phyloP scores from a whole-genome alignment of 2,329 filamentous ascomycete species.

The Leptosphaerulina australis region DNA sequence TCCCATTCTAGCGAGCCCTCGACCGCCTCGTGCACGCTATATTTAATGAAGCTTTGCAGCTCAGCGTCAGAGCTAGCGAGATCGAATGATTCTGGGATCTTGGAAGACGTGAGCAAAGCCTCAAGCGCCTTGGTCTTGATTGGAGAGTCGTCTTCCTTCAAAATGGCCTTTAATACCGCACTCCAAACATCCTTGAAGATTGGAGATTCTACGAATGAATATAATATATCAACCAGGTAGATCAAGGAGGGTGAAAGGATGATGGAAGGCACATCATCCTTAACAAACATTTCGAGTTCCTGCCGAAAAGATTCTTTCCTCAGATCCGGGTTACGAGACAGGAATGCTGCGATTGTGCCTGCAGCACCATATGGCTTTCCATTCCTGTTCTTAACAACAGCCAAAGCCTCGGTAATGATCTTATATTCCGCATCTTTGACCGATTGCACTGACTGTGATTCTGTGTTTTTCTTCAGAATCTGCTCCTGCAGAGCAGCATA shows the following conservation, averaged over 20 bases:
- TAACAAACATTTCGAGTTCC: conserved; percentile 55
- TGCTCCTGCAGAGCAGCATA: conserved; percentile 62
- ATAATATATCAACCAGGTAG: conserved; percentile 69
- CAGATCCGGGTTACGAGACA: conserved; percentile 54
- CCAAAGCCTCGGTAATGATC: conserved; percentile 57
- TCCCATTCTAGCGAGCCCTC: conserved; percentile 45
- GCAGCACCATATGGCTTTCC: conserved; percentile 72
- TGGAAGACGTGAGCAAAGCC: conserved; percentile 44
- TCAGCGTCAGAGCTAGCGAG: conserved; percentile 44
- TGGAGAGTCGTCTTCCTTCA: conserved; percentile 38
- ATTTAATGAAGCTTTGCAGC: conserved; percentile 46
- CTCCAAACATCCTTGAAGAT: conserved; percentile 42
- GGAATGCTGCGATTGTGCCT: conserved; percentile 60
- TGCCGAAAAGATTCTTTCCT: conserved; percentile 52
- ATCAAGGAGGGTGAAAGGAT: conserved; percentile 71
- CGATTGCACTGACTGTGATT: conserved; percentile 16
- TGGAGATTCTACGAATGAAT: conserved; percentile 50
- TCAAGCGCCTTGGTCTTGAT: conserved; percentile 39
- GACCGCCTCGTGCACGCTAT: conserved; percentile 38
- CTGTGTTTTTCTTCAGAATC: conserved; percentile 16
- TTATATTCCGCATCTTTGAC: conserved; percentile 48
- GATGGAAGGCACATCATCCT: conserved; percentile 62
- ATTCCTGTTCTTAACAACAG: conserved; percentile 59
- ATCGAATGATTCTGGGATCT: conserved; percentile 44
- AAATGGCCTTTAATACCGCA: conserved; percentile 35